Evolutionary conservation across 768 basidiomycete species (phyloP), one percentile per base, ranked within the genome.

Genomic region (Agrocybe praecox): DNA sequence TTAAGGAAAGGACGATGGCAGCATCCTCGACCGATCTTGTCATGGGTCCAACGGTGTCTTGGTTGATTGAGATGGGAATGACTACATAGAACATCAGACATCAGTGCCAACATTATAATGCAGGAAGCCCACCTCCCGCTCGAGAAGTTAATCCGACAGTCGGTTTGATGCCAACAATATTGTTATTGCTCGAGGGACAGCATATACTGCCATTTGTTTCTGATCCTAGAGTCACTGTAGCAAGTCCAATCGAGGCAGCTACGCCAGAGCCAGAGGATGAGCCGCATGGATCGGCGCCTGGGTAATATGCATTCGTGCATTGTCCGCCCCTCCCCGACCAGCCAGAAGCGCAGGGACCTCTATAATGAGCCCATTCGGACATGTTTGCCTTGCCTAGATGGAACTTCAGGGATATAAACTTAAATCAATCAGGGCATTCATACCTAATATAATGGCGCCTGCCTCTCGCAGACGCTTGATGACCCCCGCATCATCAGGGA

Each of bases 211-310:
- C 82, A 55, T 80, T 77, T 0, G 82, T 83, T 53, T 84, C 82
- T 2, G 80, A 74, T 8, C 78, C 81, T 1, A 84, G 69, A 0
- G 77, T 69, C 1, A 80, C 80, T 11, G 80, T 69, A 17, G 74
- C 68, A n/a, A 84, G 71, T 18, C 83, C 83, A 47, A 83, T 83
- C 1, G 81, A 80, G 1, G 80, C 71, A 21, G 80, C 74, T 23
- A 85, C 73, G 2, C 76, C 86, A n/a, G 83, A 83, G 2, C 86
- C 86, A 6, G 83, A 79, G 0, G 83, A 84, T 1, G 82, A 85
- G 1, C 85, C 84, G 56, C 80, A 83, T 2, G 85, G 82, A 59
- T 84, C 80, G 3, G 73, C 79, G 11, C 74, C 73, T 0, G 80
- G 78, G 53, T 73, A 83, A 62, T 81, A 85, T 11, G 82, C 77